Evolutionary conservation across 257 asterid species (phyloP), one percentile per base, ranked within the genome.

Genomic region (Ilex aquifolium): DNA sequence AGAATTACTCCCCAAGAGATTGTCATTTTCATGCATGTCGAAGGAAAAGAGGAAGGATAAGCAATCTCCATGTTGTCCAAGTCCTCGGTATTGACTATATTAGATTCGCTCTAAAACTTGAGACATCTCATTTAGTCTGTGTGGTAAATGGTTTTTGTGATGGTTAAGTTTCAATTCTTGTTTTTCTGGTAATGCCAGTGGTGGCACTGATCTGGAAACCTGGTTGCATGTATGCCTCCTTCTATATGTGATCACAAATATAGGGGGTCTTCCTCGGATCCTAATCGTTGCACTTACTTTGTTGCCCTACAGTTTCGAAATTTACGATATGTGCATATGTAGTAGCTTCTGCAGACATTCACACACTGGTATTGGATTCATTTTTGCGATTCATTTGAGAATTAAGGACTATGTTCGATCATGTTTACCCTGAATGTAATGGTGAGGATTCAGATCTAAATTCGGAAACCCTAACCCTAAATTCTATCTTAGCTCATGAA

Each of bases 241-340:
- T 78, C 77, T 87, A 81, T 87, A 83, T 2, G 91, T 85, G 82
- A 93, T 65, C 31, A 90, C 96, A 27, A 93, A 85, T 31, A 87
- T 10, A 31, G 81, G 16, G 94, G 88, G 62, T 93, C 97, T 13
- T 83, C 90, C 62, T 89, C 96, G 9, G 95, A 90, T 74, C n/a
- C n/a, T n/a, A n/a, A n/a, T n/a, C 97, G 83, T 31, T 93, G 99
- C 60, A 93, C 96, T 76, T 93, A 96, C 77, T 87, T 93, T 11
- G 89, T 87, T 16, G 97, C 99, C 96, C 90, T 82, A 67, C 99
- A 90, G 52, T 85, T 79, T 32, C 73, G 73, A 7, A 74, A 69
- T 10, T 30, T 70, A 0, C 94, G 79, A 66, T 90, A 87, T 1
- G 97, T 89, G 61, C 99, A 92, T 68, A 96, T 76, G 72, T 92